These are phyloP conservation scores for Eucalyptus paniculata DNA, from an alignment of 345 rosid species.

Conservation along the genomic window DNA sequence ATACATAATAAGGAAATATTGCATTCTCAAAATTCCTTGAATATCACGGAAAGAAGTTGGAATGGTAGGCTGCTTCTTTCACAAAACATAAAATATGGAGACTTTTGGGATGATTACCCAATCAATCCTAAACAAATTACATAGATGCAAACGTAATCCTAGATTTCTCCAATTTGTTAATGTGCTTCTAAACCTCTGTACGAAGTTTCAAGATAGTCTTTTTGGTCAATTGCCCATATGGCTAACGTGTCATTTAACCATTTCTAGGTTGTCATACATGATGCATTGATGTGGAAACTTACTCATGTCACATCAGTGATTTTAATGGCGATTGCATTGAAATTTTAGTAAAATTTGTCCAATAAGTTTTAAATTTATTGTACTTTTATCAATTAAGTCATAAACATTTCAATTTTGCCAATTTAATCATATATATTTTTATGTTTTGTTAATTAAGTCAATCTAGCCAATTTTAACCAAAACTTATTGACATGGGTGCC, in stretches of 20 bases:
- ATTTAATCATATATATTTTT: no score
- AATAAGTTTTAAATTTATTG: fast-evolving
- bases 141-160: neutral
- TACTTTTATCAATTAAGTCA: no score
- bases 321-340: neutral
- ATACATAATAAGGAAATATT: neutral
- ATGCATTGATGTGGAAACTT: neutral
- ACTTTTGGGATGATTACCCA: neutral
- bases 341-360: no score
- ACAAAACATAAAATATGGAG: neutral
- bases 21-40: neutral
- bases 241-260: neutral
- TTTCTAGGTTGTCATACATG: neutral
- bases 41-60: neutral
- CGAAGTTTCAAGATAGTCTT: neutral
- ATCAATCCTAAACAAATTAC: neutral
- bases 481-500: no score
- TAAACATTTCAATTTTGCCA: no score
- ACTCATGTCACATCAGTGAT: neutral
- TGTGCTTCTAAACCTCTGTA: neutral
- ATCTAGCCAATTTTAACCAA: no score
- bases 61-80: neutral
- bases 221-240: neutral
- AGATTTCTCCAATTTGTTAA: neutral
- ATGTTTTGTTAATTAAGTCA: no score